These are phyloP conservation scores for Tinospora cordifolia DNA, from an alignment of 164 flowering plant genomes.

Conservation along the genomic window DNA sequence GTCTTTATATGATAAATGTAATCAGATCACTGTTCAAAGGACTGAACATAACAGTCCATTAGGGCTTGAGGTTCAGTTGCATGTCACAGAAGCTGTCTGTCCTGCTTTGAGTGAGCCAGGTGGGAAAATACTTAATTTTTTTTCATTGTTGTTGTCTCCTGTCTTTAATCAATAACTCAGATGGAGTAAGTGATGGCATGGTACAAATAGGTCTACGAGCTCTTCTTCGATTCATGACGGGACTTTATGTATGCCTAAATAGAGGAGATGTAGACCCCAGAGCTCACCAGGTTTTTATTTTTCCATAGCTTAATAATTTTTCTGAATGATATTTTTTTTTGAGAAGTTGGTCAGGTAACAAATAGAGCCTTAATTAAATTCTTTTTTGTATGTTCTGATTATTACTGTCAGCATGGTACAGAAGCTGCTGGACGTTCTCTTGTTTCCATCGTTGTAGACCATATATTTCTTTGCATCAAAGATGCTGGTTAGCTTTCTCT, in stretches of 20 bases:
- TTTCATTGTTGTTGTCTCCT: neutral
- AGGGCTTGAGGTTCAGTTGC: slow-evolving; percentile 93
- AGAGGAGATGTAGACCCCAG: slow-evolving; percentile 84
- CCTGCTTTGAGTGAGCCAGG: slow-evolving; percentile 99
- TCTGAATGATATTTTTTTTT: neutral
- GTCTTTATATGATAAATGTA: slow-evolving; percentile 1
- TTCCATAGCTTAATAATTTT: slow-evolving; percentile 1
- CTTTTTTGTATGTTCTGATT: slow-evolving; percentile 6
- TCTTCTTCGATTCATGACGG: slow-evolving; percentile 91
- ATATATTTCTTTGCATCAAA: slow-evolving; percentile 85
- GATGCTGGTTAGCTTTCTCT: slow-evolving; percentile 64
- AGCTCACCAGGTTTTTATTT: slow-evolving; percentile 53
- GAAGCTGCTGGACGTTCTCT: slow-evolving; percentile 94
- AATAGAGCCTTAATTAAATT: neutral
- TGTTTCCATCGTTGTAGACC: slow-evolving; percentile 80
- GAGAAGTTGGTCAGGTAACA: neutral
- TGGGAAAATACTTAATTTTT: slow-evolving; percentile 23
- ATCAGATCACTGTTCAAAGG: slow-evolving; percentile 86
- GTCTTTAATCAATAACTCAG: neutral
- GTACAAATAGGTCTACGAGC: slow-evolving; percentile 80
- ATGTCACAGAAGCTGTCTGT: slow-evolving; percentile 84
- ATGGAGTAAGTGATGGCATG: slow-evolving; percentile 8
- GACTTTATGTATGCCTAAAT: slow-evolving; percentile 82
- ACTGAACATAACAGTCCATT: slow-evolving; percentile 78
- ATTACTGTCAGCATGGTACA: slow-evolving; percentile 44